Percentiles rank a stretch among this genome's conserved stretches.
phyloP scores from a whole-genome alignment of 257 asterid species.

The Solanum medicagineum region DNA sequence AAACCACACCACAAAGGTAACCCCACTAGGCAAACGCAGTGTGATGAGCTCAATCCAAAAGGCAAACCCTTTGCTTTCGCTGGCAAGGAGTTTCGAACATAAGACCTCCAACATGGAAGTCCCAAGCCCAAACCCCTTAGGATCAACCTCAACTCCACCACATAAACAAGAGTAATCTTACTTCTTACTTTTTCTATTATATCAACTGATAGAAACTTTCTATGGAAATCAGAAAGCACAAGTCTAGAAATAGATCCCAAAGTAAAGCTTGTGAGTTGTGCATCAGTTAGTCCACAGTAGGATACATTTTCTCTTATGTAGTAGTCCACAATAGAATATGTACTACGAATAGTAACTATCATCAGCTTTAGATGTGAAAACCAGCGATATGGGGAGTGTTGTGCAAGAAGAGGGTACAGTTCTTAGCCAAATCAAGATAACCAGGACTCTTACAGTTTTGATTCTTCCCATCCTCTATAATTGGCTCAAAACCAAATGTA shows the following conservation, averaged over 20 bases:
- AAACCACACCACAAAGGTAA: no score
- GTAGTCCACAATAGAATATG: background rate
- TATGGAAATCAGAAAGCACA: background rate
- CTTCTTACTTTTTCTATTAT: background rate
- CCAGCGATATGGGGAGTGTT: background rate
- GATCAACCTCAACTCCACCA: background rate
- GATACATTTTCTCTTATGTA: background rate
- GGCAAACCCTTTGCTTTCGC: no score
- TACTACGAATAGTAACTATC: background rate
- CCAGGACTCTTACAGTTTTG: background rate
- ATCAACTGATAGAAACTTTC: background rate
- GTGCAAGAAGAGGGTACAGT: background rate
- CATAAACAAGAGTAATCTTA: background rate
- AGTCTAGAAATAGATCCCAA: background rate
- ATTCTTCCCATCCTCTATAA: background rate
- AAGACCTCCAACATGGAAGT: no score
- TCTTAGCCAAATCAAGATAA: background rate
- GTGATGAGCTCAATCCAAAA: no score
- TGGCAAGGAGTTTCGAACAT: no score
- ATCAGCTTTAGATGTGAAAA: background rate
- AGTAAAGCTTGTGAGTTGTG: background rate
- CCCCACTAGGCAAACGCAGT: no score
- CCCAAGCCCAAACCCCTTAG: no score
- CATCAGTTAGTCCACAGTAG: background rate
- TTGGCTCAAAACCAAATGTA: background rate